Percentiles rank a stretch among this genome's conserved stretches.
Evolutionary conservation across 306 rosid genomes (phyloP).

Genomic region (Corylus avellana): DNA sequence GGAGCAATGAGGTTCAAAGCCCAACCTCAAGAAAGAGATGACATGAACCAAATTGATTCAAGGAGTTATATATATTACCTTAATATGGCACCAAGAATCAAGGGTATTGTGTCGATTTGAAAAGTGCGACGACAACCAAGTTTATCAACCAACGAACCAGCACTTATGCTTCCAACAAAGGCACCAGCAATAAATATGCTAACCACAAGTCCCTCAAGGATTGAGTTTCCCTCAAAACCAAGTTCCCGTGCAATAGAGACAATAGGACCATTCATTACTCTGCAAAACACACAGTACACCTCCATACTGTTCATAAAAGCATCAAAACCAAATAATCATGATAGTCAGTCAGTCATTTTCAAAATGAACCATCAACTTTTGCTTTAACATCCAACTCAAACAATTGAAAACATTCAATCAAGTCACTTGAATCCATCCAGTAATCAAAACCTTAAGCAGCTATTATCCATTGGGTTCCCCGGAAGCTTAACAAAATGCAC

Average conservation of each 20-base stretch:
- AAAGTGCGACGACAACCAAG: constrained; percentile 83
- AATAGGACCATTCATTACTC: constrained; percentile 91
- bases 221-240: constrained; percentile 78
- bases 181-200: constrained; percentile 91
- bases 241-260: constrained; percentile 82
- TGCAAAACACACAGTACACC: constrained; percentile 37
- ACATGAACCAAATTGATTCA: not conserved
- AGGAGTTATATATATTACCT: constrained; percentile 42
- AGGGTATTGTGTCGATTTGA: constrained; percentile 73
- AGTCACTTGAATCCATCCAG: not conserved
- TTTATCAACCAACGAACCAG: constrained; percentile 74
- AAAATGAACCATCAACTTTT: constrained; percentile 1
- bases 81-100: constrained; percentile 75
- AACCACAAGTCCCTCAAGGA: constrained; percentile 82
- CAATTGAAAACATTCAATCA: not conserved
- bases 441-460: constrained; percentile 5
- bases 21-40: not conserved
- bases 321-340: constrained; percentile 2
- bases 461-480: constrained; percentile 6
- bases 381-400: constrained; percentile 6
- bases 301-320: constrained; percentile 11
- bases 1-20: constrained; percentile 5
- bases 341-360: not conserved
- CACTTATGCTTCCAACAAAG: constrained; percentile 76
- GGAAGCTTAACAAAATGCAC: not conserved